Base-by-base conservation (phyloP, 2,329 filamentous ascomycete species). In the Neofusicoccum cordaticola region DNA sequence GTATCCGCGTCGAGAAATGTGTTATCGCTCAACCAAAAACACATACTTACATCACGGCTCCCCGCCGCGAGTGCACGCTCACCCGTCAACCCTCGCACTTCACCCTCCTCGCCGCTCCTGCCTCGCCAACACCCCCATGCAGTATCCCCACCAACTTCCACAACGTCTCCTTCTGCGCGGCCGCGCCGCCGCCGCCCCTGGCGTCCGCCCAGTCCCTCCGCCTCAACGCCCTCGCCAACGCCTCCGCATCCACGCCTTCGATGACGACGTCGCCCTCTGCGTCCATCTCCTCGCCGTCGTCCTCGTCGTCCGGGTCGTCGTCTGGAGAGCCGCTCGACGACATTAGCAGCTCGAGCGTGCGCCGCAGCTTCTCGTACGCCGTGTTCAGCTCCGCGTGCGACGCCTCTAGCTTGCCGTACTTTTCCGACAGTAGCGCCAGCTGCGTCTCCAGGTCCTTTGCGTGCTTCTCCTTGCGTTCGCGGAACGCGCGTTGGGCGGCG, bases 401-500 rank as follows among this genome's bases (percentile, higher is more conserved):
- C 60, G 81, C 79, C 67, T 82, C 81, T 62, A 88, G 81, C 39
- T 80, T 79, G 65, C 82, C 83, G 72, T 88, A 85, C 68, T 83
- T 84, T 27, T 83, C 81, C 67, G 83, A 82, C 57, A 86, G 77
- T 17, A 84, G 81, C 52, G 75, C 75, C 37, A 89, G 81, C 57
- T 86, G 81, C 41, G 79, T 72, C 72, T 89, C 86, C 19, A 89
- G 82, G 68, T 89, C 86, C 66, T 84, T 84, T 70, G 88, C 88
- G 67, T 87, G 84, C 72, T 88, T 86, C 71, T 89, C 85, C 70
- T 88, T 88, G 62, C 86, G 81, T 72, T 88, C 85, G 53, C 85
- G 80, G 71, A 87, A 88, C 0, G 85, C 85, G 65, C 85, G 78
- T 72, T 88, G 85, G 2, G 85, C 87, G 44, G 85, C 85, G 62